Percentiles rank a stretch among this genome's conserved stretches.
These are phyloP conservation scores for Linnemannia hyalina DNA, from an alignment of 192 early-diverging fungal genomes.

Conservation along the genomic window DNA sequence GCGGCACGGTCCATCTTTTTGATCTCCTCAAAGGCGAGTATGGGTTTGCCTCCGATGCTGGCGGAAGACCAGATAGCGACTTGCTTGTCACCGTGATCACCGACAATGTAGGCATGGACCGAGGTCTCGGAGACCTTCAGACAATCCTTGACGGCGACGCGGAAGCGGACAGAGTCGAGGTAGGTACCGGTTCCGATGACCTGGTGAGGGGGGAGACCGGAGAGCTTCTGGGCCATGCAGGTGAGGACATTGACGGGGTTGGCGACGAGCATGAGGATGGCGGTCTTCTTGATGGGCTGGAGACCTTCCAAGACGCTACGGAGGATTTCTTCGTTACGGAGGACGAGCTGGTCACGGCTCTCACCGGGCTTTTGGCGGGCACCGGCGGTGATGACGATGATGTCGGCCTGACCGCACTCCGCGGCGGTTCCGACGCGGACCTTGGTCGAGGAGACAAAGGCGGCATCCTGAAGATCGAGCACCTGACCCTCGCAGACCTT, in stretches of 20 bases:
- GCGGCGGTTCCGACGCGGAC: constrained; percentile 70
- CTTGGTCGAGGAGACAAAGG: constrained; percentile 75
- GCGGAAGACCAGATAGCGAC: constrained; percentile 86
- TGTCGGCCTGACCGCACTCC: constrained; percentile 86
- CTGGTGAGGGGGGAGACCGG: constrained; percentile 80
- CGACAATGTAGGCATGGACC: constrained; percentile 85
- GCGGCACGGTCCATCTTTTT: constrained; percentile 65
- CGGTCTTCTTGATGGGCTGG: constrained; percentile 79
- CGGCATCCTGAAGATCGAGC: constrained; percentile 86
- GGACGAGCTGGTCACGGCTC: constrained; percentile 78
- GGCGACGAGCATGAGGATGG: constrained; percentile 83
- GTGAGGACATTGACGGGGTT: constrained; percentile 90
- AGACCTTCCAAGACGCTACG: constrained; percentile 76
- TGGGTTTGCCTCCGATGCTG: constrained; percentile 75
- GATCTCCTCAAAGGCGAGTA: constrained; percentile 75
- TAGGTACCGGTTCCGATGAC: constrained; percentile 92
- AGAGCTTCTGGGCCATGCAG: constrained; percentile 85
- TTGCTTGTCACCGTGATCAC: constrained; percentile 92
- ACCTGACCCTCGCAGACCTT: constrained; percentile 81
- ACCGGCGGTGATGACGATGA: constrained; percentile 88
- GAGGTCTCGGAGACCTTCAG: constrained; percentile 74
- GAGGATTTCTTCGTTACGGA: constrained; percentile 85
- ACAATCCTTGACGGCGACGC: constrained; percentile 31
- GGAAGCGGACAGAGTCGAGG: constrained; percentile 80
- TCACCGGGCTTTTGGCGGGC: constrained; percentile 86